A percentile compares a stretch with the other conserved stretches of the same genome.
Conservation (phyloP, 768 basidiomycete species). For the Psilocybe tampanensis region DNA sequence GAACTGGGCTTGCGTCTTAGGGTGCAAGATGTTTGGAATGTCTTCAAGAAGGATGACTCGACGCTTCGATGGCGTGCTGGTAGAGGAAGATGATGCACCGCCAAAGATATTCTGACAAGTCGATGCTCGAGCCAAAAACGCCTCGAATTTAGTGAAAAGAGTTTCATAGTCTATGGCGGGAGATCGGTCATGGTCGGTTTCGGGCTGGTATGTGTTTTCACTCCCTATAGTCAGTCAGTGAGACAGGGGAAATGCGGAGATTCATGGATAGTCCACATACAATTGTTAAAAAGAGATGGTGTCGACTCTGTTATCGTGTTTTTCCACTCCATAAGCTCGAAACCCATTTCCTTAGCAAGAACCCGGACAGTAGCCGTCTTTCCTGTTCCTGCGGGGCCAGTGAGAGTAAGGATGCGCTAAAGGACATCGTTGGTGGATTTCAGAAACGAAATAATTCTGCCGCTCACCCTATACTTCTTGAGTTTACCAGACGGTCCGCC, state of each 20-base stretch:
- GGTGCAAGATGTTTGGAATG: conserved; percentile 87
- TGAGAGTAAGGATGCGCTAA: conserved; percentile 82
- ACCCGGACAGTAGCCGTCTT: conserved; percentile 88
- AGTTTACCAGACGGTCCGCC: conserved; percentile 66
- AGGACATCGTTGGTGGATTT: background rate
- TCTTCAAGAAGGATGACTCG: conserved; percentile 85
- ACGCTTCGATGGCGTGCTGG: conserved; percentile 30
- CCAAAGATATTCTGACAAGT: conserved; percentile 59
- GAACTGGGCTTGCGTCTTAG: conserved; percentile 67
- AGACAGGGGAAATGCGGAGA: background rate
- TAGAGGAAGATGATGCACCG: conserved; percentile 1
- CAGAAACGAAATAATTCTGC: background rate
- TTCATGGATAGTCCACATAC: background rate
- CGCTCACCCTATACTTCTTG: conserved; percentile 73
- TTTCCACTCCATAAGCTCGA: conserved; percentile 87
- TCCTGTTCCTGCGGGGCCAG: conserved; percentile 87
- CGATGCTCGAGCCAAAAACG: conserved; percentile 73
- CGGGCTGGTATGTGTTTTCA: background rate
- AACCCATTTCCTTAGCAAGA: conserved; percentile 70
- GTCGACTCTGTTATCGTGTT: conserved; percentile 61
- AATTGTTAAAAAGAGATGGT: conserved; percentile 22
- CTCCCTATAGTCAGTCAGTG: background rate
- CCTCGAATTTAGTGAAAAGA: conserved; percentile 68
- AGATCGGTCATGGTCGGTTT: background rate
- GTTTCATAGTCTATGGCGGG: conserved; percentile 42